Conservation (phyloP, 768 basidiomycete species). For the Macrolepiota dolichaula region DNA sequence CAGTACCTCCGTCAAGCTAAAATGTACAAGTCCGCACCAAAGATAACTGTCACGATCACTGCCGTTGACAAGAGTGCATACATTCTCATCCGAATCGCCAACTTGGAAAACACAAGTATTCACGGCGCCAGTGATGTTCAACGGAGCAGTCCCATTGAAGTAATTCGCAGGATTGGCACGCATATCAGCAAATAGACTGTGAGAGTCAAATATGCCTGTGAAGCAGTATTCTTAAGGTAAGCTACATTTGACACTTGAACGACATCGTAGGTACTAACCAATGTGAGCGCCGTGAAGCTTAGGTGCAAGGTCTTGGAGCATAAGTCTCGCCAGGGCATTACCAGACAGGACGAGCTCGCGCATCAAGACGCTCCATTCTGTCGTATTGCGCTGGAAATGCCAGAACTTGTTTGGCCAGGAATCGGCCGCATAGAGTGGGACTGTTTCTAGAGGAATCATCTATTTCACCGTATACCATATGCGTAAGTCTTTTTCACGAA, state of each 20-base stretch:
- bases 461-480: conserved; percentile 15
- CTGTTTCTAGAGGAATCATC: conserved; percentile 56
- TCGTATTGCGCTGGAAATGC: conserved; percentile 47
- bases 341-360: conserved; percentile 47
- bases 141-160: conserved; percentile 60
- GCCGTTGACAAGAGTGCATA: conserved; percentile 36
- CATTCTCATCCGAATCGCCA: conserved; percentile 22
- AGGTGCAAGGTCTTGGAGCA: conserved; percentile 45
- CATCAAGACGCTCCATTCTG: conserved; percentile 57
- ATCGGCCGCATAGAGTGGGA: conserved; percentile 41
- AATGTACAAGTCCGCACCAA: conserved; percentile 38
- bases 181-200: conserved; percentile 59
- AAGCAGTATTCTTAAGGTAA: background rate
- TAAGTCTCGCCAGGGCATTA: conserved; percentile 49
- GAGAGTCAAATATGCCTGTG: conserved; percentile 10
- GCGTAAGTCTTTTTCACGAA: background rate
- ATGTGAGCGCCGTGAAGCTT: conserved; percentile 52
- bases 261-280: conserved; percentile 32
- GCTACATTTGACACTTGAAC: background rate
- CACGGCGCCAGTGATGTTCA: conserved; percentile 54
- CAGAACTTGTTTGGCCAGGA: conserved; percentile 51
- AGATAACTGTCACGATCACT: conserved; percentile 54
- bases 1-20: background rate
- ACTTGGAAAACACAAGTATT: conserved; percentile 43
- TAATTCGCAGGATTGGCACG: conserved; percentile 45